A percentile compares a stretch with the other conserved stretches of the same genome.
Conservation (phyloP, 305 asterid species). For the Solanum hybrid region DNA sequence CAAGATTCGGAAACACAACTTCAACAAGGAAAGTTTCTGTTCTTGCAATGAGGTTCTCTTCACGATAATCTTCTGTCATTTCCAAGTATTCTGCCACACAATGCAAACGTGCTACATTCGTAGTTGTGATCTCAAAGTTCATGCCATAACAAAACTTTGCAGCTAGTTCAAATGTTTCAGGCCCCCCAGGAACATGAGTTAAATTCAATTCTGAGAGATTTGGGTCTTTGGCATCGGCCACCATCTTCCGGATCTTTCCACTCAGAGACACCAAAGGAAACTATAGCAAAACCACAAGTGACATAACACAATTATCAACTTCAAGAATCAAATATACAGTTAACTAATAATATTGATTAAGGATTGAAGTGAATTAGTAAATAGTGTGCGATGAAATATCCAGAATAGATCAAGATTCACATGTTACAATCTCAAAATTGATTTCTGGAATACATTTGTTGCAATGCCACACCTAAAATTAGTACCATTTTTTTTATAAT, state of each 20-base stretch:
- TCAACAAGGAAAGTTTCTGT: conserved; percentile 48
- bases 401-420: neutral
- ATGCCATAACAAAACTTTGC: conserved; percentile 60
- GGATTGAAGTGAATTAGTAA: neutral
- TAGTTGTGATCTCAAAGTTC: conserved; percentile 54
- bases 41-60: conserved; percentile 44
- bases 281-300: conserved; percentile 23
- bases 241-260: conserved; percentile 52
- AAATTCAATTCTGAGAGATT: conserved; percentile 38
- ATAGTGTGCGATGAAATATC: neutral
- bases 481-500: neutral
- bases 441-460: neutral
- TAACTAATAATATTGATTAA: neutral
- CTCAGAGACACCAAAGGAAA: conserved; percentile 58
- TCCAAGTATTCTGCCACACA: conserved; percentile 60
- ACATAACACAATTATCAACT: conserved; percentile 3
- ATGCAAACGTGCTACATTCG: conserved; percentile 49
- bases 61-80: conserved; percentile 47
- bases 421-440: neutral
- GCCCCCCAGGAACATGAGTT: conserved; percentile 48
- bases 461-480: neutral
- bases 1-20: conserved; percentile 42
- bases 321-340: neutral
- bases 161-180: conserved; percentile 56
- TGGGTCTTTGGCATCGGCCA: conserved; percentile 34